Base-by-base conservation (phyloP, 495 filamentous ascomycete species). In the Daldinia caldariorum region DNA sequence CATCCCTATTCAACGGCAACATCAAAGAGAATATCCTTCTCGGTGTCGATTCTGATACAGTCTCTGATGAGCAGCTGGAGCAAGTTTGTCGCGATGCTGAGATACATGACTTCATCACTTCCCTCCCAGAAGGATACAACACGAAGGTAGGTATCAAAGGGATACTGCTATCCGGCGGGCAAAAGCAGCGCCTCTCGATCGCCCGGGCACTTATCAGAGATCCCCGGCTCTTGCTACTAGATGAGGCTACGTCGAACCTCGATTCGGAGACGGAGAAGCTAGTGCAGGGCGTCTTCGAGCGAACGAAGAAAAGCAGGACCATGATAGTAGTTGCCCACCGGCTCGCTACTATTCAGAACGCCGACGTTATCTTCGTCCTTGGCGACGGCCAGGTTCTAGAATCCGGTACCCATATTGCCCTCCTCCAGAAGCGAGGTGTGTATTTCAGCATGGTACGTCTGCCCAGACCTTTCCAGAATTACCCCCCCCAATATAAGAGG, bases 181-280 rank as follows among this genome's bases (percentile, higher is more conserved):
- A 95, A 75, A 89, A 89, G 71, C 92, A 94, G 70, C 84, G 92
- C 13, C 78, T 95, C 29, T 86, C 90, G 0, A 91, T 95, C 60
- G 91, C 92, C 1, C 79, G 92, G 45, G 92, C 92, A 0, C 82
- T 95, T 49, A 87, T 96, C 37, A 88, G 92, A 3, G 86, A 90
- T 39, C 92, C 92, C 0, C 84, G 85, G 22, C 78, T 95, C 29
- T 79, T 96, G 58, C 82, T 96, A 18, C 81, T 96, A 6, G 92
- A 96, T 73, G 92, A 96, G 75, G 90, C 92, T 0, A 95, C 92
- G 2, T 90, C 87, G 18, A 90, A 86, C 35, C 79, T 95, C 45
- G 92, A 96, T 67, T 88, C 89, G 5, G 87, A 93, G 78, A 89
- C 87, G 3, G 92, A 96, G 79, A 86, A 84, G 72, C 78, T 90